These are phyloP conservation scores for Fusarium secorum DNA, from an alignment of 2,329 filamentous ascomycete species.

Conservation along the genomic window DNA sequence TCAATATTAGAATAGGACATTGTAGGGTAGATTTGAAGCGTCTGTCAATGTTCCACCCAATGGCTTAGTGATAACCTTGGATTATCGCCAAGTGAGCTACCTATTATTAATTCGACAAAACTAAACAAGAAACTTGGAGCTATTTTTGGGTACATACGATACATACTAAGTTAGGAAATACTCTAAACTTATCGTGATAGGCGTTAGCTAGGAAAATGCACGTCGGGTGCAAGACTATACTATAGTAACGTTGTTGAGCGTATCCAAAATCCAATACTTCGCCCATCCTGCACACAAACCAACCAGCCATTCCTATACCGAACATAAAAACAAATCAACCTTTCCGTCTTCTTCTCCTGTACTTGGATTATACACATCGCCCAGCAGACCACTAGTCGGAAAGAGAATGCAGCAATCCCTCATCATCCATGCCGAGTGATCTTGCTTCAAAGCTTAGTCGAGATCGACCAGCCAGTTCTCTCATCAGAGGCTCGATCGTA, in stretches of 20 bases:
- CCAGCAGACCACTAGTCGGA: constrained; percentile 1
- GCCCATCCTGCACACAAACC: constrained; percentile 5
- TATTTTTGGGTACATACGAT: not conserved
- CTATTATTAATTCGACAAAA: not conserved
- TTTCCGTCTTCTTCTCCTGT: not conserved
- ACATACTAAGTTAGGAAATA: constrained; percentile 4
- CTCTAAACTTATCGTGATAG: constrained; percentile 29
- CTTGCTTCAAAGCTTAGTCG: constrained; percentile 40
- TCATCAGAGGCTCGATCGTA: constrained; percentile 55
- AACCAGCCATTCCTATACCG: not conserved
- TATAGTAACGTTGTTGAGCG: constrained; percentile 2
- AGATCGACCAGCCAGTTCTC: constrained; percentile 50
- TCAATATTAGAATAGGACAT: not conserved
- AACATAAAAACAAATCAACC: not conserved
- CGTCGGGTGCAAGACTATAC: constrained; percentile 33
- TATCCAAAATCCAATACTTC: constrained; percentile 26
- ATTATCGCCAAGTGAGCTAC: not conserved
- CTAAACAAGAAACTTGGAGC: not conserved
- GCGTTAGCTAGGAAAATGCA: constrained; percentile 33
- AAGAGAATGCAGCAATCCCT: constrained; percentile 25
- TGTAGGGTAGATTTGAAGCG: not conserved
- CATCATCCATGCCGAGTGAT: constrained; percentile 39
- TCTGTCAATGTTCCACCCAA: not conserved
- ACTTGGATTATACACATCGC: not conserved
- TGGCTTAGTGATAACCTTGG: not conserved